Percentiles rank a stretch among this genome's conserved stretches.
Conservation (phyloP, 192 early-diverging fungal genomes). For the Lobosporangium transversale region DNA sequence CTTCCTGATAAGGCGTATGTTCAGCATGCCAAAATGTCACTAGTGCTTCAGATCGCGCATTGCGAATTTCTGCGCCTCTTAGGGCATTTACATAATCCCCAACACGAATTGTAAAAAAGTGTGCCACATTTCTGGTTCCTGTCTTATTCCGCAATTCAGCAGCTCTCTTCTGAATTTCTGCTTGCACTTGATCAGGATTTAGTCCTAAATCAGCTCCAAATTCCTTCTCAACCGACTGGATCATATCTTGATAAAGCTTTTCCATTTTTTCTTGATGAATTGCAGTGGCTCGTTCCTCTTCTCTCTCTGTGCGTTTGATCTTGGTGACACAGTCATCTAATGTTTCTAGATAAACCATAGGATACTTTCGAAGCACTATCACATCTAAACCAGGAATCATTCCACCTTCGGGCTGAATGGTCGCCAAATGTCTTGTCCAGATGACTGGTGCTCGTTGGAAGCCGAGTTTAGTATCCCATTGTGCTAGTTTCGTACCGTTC, state of each 20-base stretch:
- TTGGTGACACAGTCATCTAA: constrained; percentile 54
- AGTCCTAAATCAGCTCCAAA: constrained; percentile 35
- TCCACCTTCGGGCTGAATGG: constrained; percentile 64
- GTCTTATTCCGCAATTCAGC: constrained; percentile 5
- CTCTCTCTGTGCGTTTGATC: constrained; percentile 57
- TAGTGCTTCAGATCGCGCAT: constrained; percentile 16
- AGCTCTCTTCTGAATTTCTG: constrained; percentile 13
- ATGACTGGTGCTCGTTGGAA: constrained; percentile 47
- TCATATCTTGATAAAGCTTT: constrained; percentile 26
- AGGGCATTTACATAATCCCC: constrained; percentile 12
- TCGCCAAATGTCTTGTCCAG: constrained; percentile 42
- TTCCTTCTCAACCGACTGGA: constrained; percentile 26
- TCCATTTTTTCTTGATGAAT: constrained; percentile 19
- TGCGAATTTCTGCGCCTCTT: not conserved
- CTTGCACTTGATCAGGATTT: not conserved
- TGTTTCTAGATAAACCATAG: constrained; percentile 61
- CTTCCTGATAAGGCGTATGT: constrained; percentile 23
- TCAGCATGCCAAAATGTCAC: constrained; percentile 44
- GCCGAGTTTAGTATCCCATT: constrained; percentile 74
- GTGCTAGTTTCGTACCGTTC: constrained; percentile 65
- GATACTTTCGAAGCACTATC: constrained; percentile 65
- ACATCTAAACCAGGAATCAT: constrained; percentile 69
- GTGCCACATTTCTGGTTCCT: constrained; percentile 13
- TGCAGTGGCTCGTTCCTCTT: constrained; percentile 58
- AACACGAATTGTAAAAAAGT: constrained; percentile 34